Percentiles rank a stretch among this genome's conserved stretches.
Conservation (phyloP, 768 basidiomycete species). For the Leccinum barrowsii region DNA sequence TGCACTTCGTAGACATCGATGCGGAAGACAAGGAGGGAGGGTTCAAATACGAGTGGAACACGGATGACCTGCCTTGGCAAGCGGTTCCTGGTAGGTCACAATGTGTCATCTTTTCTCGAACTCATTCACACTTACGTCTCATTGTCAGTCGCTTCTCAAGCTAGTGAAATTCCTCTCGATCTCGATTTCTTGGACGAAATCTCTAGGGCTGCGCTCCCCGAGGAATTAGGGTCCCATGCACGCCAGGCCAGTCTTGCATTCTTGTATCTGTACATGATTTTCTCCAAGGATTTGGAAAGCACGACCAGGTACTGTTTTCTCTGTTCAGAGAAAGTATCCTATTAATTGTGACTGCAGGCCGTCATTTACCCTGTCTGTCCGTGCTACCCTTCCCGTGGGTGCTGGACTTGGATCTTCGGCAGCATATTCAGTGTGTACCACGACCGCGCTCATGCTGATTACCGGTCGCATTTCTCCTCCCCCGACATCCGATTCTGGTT, state of each 20-base stretch:
- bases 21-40: constrained; percentile 24
- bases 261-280: constrained; percentile 89
- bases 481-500: constrained; percentile 24
- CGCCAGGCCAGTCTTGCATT: constrained; percentile 65
- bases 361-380: constrained; percentile 73
- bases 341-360: constrained; percentile 44
- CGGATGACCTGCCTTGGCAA: constrained; percentile 77
- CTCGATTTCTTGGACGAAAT: constrained; percentile 70
- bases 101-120: neutral
- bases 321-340: constrained; percentile 8
- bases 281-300: constrained; percentile 42
- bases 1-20: constrained; percentile 78
- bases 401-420: constrained; percentile 98
- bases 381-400: constrained; percentile 88
- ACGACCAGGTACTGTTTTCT: constrained; percentile 50
- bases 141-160: constrained; percentile 14
- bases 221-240: constrained; percentile 32
- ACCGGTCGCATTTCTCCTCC: constrained; percentile 64
- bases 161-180: constrained; percentile 50
- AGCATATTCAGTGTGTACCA: constrained; percentile 86
- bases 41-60: constrained; percentile 79
- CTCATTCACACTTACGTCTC: neutral
- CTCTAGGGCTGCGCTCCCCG: constrained; percentile 38
- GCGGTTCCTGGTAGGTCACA: constrained; percentile 43
- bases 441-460: constrained; percentile 75